Evolutionary conservation across 345 rosid genomes (phyloP).

Genomic region (Fremontodendron californicum): DNA sequence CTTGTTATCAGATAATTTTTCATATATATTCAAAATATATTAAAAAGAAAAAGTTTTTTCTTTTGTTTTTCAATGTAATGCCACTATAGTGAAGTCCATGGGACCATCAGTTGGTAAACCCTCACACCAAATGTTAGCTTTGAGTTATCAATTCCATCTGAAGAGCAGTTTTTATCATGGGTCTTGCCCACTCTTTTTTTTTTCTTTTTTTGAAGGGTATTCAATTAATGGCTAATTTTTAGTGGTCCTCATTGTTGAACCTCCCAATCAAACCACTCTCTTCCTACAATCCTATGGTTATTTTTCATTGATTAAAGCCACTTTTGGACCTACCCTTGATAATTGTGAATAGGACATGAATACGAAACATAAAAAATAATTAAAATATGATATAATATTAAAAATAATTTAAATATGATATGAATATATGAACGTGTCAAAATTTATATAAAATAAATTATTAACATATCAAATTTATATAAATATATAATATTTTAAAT

Average conservation of each 20-base stretch:
- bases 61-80: no score
- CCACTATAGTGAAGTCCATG: background rate
- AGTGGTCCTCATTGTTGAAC: background rate
- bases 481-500: no score
- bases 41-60: no score
- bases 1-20: no score
- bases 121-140: conserved; percentile 20
- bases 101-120: conserved; percentile 33
- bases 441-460: no score
- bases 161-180: conserved; percentile 18
- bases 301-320: background rate
- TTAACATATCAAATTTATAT: no score
- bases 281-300: conserved; percentile 12
- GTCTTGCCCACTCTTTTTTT: background rate
- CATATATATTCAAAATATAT: no score
- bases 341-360: no score
- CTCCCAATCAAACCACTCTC: background rate
- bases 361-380: no score
- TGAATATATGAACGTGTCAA: no score
- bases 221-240: conserved; percentile 5
- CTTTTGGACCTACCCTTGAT: conserved; percentile 12
- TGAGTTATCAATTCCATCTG: conserved; percentile 21
- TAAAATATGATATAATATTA: no score
- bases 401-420: no score
- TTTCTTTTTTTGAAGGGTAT: background rate